phyloP scores from a whole-genome alignment of 495 filamentous ascomycete genomes.

The Neohortaea acidophila region DNA sequence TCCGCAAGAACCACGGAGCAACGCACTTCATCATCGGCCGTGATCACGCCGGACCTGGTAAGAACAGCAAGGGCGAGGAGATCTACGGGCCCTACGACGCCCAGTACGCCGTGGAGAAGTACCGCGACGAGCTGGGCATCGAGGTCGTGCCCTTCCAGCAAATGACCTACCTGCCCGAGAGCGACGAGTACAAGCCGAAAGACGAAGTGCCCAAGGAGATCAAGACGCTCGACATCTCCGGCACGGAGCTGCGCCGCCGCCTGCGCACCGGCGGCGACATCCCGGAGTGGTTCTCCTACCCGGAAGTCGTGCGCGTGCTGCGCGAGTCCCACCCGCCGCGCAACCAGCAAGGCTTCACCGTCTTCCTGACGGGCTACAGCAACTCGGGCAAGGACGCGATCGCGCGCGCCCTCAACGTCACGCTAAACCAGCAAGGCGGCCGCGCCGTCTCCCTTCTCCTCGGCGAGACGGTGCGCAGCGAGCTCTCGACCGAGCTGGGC shows the following conservation, averaged over 20 bases:
- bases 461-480: conserved; percentile 85
- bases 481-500: conserved; percentile 87
- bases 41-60: conserved; percentile 93
- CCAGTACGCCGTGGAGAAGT: conserved; percentile 95
- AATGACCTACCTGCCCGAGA: conserved; percentile 96
- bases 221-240: conserved; percentile 91
- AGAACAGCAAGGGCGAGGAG: conserved; percentile 88
- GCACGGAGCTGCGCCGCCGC: conserved; percentile 82
- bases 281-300: conserved; percentile 98
- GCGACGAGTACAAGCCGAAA: conserved; percentile 85
- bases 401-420: conserved; percentile 88
- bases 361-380: conserved; percentile 93
- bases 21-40: conserved; percentile 99
- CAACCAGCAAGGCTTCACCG: conserved; percentile 82
- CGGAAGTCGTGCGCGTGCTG: conserved; percentile 91
- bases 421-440: conserved; percentile 94
- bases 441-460: conserved; percentile 85
- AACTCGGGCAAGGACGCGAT: conserved; percentile 96
- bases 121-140: conserved; percentile 88
- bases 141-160: conserved; percentile 98
- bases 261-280: conserved; percentile 84
- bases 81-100: conserved; percentile 98
- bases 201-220: conserved; percentile 72
- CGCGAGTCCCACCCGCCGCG: conserved; percentile 87
- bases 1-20: conserved; percentile 97